A percentile compares a stretch with the other conserved stretches of the same genome.
Conservation (phyloP, 441 rosid genomes). For the Geranium incanum region DNA sequence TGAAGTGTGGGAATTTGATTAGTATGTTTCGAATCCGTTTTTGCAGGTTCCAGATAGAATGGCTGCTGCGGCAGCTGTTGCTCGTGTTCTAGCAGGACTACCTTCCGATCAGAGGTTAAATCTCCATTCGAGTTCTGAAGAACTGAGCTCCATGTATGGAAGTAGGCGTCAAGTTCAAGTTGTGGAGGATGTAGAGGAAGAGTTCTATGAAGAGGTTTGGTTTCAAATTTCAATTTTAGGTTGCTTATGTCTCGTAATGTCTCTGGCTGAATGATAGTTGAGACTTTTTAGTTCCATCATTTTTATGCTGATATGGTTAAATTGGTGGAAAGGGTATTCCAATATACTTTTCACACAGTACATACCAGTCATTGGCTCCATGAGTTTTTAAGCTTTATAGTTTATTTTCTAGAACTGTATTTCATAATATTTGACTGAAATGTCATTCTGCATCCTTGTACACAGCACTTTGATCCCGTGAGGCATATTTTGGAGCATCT, state of each 20-base stretch:
- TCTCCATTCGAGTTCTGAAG: conserved; percentile 70
- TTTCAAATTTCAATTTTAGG: conserved; percentile 33
- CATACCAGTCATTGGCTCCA: not conserved
- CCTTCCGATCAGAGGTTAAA: conserved; percentile 65
- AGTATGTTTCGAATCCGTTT: not conserved
- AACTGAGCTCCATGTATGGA: conserved; percentile 70
- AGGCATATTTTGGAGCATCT: conserved; percentile 66
- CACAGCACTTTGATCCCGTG: conserved; percentile 84
- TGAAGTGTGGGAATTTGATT: conserved; percentile 9
- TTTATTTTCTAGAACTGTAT: not conserved
- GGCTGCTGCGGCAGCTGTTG: conserved; percentile 92
- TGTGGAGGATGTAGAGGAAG: conserved; percentile 68
- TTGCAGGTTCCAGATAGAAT: conserved; percentile 89
- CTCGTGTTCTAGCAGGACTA: conserved; percentile 78
- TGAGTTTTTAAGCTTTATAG: not conserved
- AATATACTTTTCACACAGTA: not conserved
- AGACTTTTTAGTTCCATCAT: not conserved
- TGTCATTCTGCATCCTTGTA: not conserved
- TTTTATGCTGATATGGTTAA: not conserved
- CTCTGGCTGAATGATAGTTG: not conserved
- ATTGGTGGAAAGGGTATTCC: conserved; percentile 9
- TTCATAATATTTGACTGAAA: conserved; percentile 11
- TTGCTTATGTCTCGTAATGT: not conserved
- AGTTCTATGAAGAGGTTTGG: conserved; percentile 78
- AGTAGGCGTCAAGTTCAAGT: conserved; percentile 46